Conservation (phyloP, 2,329 filamentous ascomycete genomes). For the Claviceps sp. region DNA sequence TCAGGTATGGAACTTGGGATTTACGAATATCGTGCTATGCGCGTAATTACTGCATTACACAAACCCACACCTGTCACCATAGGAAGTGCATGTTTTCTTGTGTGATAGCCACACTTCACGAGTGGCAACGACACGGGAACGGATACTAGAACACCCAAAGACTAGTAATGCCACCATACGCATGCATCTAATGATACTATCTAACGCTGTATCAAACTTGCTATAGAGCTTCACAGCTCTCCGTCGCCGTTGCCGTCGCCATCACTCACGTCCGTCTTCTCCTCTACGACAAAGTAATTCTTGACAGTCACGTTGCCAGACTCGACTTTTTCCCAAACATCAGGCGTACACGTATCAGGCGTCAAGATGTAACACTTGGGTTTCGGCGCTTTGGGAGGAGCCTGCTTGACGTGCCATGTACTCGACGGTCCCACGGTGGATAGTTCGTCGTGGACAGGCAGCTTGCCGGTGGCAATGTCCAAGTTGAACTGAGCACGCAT, state of each 20-base stretch:
- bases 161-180: background rate
- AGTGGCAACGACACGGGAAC: background rate
- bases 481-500: conserved; percentile 42
- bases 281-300: conserved; percentile 19
- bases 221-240: background rate
- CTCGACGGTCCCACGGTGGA: conserved; percentile 36
- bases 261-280: background rate
- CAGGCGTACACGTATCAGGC: conserved; percentile 40
- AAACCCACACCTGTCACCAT: no score
- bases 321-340: conserved; percentile 37
- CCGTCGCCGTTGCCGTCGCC: background rate
- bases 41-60: no score
- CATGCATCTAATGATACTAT: background rate
- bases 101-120: no score
- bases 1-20: no score
- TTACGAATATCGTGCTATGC: no score
- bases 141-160: background rate
- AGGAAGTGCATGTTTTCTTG: no score
- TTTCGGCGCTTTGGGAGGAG: conserved; percentile 28
- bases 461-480: conserved; percentile 40
- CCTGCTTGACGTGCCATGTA: conserved; percentile 46
- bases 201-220: background rate
- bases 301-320: conserved; percentile 37
- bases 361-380: conserved; percentile 47
- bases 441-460: conserved; percentile 36